Conservation (phyloP, 495 filamentous ascomycete genomes). For the Usnea hakonensis region DNA sequence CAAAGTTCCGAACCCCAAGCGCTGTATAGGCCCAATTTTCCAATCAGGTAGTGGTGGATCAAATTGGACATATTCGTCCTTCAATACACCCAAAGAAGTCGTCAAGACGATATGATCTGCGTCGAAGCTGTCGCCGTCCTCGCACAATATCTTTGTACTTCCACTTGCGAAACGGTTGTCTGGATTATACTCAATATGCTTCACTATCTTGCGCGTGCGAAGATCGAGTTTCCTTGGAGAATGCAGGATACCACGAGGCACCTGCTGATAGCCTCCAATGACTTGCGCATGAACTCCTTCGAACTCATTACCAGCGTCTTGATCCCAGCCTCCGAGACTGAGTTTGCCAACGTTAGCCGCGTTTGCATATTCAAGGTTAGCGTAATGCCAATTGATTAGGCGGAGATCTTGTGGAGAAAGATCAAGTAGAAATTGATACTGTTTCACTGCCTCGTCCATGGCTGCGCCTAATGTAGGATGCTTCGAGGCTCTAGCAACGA, state of each 20-base stretch:
- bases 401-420: conserved; percentile 79
- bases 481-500: conserved; percentile 48
- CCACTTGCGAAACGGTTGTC: conserved; percentile 26
- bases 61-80: conserved; percentile 66
- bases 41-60: conserved; percentile 75
- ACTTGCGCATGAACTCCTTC: conserved; percentile 90
- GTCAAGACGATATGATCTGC: conserved; percentile 87
- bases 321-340: conserved; percentile 89
- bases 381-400: conserved; percentile 95
- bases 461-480: conserved; percentile 75
- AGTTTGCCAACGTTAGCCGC: conserved; percentile 77
- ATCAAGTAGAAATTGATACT: conserved; percentile 78
- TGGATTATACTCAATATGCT: conserved; percentile 57
- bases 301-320: conserved; percentile 95
- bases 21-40: conserved; percentile 72
- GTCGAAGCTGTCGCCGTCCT: conserved; percentile 65
- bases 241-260: conserved; percentile 73
- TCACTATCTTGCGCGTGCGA: conserved; percentile 59
- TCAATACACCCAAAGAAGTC: conserved; percentile 82
- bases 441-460: conserved; percentile 79
- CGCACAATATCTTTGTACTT: conserved; percentile 58
- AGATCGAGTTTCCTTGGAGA: conserved; percentile 74
- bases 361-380: conserved; percentile 96
- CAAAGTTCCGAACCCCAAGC: conserved; percentile 87
- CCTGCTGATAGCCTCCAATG: conserved; percentile 83